These are phyloP conservation scores for Tetrahymena elliotti DNA, from an alignment of 73 alveolate genomes.

Conservation along the genomic window DNA sequence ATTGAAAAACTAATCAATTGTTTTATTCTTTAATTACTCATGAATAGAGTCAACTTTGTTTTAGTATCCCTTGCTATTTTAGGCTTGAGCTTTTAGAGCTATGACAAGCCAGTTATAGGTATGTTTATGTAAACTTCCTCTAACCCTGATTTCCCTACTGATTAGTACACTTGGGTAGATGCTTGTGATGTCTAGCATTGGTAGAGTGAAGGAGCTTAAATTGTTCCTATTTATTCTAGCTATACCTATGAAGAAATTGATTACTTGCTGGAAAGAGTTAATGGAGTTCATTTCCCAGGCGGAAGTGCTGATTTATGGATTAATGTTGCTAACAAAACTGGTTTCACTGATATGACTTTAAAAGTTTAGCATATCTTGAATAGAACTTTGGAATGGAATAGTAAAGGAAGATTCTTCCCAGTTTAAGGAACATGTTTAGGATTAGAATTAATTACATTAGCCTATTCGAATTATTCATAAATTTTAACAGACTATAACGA, in stretches of 20 bases:
- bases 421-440: slow-evolving; percentile 45
- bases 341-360: slow-evolving; percentile 30
- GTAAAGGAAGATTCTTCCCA: slow-evolving; percentile 44
- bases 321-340: slow-evolving; percentile 9
- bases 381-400: slow-evolving; percentile 19
- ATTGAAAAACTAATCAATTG: no score
- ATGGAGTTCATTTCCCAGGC: slow-evolving; percentile 46
- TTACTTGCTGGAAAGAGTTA: slow-evolving; percentile 1
- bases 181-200: not conserved
- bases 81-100: not conserved
- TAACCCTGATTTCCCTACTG: not conserved
- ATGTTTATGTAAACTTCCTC: not conserved
- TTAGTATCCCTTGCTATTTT: not conserved
- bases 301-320: slow-evolving; percentile 37
- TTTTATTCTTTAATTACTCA: no score
- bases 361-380: slow-evolving; percentile 20
- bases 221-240: slow-evolving; percentile 41
- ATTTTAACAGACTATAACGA: slow-evolving; percentile 3
- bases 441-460: slow-evolving; percentile 17
- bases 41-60: not conserved
- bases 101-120: not conserved
- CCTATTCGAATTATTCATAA: not conserved
- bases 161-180: not conserved
- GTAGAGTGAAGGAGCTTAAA: slow-evolving; percentile 36
- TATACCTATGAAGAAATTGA: slow-evolving; percentile 18